A percentile compares a stretch with the other conserved stretches of the same genome.
phyloP scores from a whole-genome alignment of 371 early-diverging fungal species.

The Rhizopus sp. region DNA sequence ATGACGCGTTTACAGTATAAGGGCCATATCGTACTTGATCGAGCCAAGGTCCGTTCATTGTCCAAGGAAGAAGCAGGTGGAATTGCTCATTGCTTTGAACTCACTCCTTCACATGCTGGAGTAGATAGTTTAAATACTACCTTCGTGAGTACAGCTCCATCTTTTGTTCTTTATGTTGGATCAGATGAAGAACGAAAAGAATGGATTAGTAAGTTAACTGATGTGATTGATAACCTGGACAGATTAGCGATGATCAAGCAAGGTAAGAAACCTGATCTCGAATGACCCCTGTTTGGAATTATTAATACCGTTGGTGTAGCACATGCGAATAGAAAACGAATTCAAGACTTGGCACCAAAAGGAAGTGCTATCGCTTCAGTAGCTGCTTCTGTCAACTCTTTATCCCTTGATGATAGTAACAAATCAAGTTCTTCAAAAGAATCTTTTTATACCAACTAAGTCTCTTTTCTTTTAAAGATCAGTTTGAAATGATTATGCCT shows the following conservation, averaged over 20 bases:
- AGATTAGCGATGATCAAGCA: slow-evolving; percentile 29
- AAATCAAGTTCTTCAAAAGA: background rate
- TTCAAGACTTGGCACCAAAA: slow-evolving; percentile 1
- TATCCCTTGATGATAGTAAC: background rate
- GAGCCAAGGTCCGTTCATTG: slow-evolving; percentile 35
- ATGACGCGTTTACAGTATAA: slow-evolving; percentile 40
- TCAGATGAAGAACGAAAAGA: slow-evolving; percentile 29
- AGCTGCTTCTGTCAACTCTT: background rate
- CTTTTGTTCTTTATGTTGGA: slow-evolving; percentile 30
- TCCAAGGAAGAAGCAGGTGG: slow-evolving; percentile 42
- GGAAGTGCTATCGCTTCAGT: background rate
- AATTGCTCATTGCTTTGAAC: slow-evolving; percentile 39
- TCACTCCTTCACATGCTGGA: slow-evolving; percentile 37
- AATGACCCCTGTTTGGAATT: no score
- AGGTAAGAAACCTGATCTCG: slow-evolving; percentile 12
- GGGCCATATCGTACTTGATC: slow-evolving; percentile 38
- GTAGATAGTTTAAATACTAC: slow-evolving; percentile 45
- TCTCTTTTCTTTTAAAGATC: background rate
- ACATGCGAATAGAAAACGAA: background rate
- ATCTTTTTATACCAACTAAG: slow-evolving; percentile 2
- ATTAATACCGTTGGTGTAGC: background rate
- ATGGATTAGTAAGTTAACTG: slow-evolving; percentile 31
- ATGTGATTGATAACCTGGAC: slow-evolving; percentile 36
- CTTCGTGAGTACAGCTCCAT: slow-evolving; percentile 34
- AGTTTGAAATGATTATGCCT: no score